phyloP scores from a whole-genome alignment of 306 rosid species.

The Myrica gale region DNA sequence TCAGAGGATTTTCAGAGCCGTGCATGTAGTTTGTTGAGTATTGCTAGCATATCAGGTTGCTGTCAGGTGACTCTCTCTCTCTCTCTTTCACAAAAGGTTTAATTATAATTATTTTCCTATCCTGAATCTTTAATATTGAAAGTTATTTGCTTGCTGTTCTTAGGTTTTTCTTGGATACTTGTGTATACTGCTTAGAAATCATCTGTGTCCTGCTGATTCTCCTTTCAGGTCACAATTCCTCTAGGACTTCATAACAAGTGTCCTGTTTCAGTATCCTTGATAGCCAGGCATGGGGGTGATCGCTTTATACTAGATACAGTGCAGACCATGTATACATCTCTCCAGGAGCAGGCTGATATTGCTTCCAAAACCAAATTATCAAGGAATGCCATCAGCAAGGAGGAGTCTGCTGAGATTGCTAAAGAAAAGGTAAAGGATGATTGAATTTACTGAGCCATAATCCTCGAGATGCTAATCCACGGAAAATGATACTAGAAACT shows the following conservation, averaged over 20 bases:
- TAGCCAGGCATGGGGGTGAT: conserved; percentile 95
- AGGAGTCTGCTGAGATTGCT: conserved; percentile 82
- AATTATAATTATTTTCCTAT: background rate
- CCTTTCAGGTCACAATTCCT: conserved; percentile 82
- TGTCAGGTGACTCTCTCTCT: conserved; percentile 67
- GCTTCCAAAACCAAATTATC: conserved; percentile 64
- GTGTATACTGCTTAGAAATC: conserved; percentile 9
- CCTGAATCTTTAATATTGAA: background rate
- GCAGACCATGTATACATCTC: conserved; percentile 55
- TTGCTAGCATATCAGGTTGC: conserved; percentile 96
- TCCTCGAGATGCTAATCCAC: too few relatives aligned
- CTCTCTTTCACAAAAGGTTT: too few relatives aligned
- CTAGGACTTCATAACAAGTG: conserved; percentile 68
- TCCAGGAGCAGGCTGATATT: conserved; percentile 80
- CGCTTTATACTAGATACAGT: conserved; percentile 83
- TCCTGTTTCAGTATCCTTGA: conserved; percentile 82
- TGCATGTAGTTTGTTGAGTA: conserved; percentile 65
- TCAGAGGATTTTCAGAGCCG: conserved; percentile 70
- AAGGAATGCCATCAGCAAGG: conserved; percentile 58
- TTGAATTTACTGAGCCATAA: too few relatives aligned
- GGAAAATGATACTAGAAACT: too few relatives aligned
- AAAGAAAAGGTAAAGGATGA: conserved; percentile 71
- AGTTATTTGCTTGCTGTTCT: background rate
- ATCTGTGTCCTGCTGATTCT: conserved; percentile 18
- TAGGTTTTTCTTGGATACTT: background rate